Evolutionary conservation across 2,329 filamentous ascomycete genomes (phyloP), one percentile per base, ranked within the genome.

Genomic region (Fusarium secorum): DNA sequence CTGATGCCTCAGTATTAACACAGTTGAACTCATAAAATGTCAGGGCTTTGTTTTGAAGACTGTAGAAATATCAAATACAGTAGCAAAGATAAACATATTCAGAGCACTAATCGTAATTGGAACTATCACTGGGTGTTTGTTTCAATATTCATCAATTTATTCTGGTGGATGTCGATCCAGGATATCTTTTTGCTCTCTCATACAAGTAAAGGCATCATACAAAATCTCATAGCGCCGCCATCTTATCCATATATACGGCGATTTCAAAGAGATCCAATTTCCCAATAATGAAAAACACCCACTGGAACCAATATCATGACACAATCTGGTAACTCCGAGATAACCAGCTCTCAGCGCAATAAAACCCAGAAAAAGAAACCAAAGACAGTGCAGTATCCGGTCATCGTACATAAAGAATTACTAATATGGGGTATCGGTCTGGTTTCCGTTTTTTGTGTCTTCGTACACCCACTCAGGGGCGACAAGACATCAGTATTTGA

Each of bases 321-420:
- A 59, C 49, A 69, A 46, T 67, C 42, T 68, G 58, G n/a, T 33
- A 52, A 51, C 44, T 70, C 57, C 62, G 69, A 72, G 65, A 70
- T 66, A 52, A 46, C 69, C 69, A 72, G 69, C 69, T 72, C 69
- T 66, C 62, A 52, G 48, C 17, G 38, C 42, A 48, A 52, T 20
- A 24, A 36, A 60, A 48, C 42, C 26, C 60, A 53, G 14, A 35
- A 36, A 32, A 24, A 44, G 17, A 63, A 61, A 59, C n/a, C 18
- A 52, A 51, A 60, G 55, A 11, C 48, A 36, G 18, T 17, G 45
- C 39, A 42, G 48, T 28, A 60, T 72, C 54, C 69, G 17, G 57
- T 48, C 45, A 64, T 72, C 61, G 61, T 70, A 70, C 68, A 67
- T 41, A 28, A 56, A 44, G 26, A 30, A 70, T 70, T 72, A 72